These are phyloP conservation scores for Hypoxylon cercidicola DNA, from an alignment of 495 filamentous ascomycete species.

Conservation along the genomic window DNA sequence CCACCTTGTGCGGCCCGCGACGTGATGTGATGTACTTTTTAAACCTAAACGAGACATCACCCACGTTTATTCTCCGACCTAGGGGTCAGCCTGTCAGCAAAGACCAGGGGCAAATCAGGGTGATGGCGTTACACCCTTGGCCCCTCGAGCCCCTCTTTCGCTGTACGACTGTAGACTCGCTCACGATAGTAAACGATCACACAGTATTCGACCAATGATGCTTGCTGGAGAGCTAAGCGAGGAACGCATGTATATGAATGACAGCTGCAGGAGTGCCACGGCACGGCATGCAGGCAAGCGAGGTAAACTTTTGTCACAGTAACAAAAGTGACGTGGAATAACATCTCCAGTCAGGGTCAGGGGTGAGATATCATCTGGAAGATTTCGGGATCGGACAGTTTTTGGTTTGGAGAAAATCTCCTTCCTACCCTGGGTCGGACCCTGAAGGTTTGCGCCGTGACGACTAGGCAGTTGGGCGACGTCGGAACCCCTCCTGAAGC, in stretches of 20 bases:
- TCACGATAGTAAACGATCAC: conserved; percentile 13
- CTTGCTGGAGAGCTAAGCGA: conserved; percentile 4
- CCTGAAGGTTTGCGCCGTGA: conserved; percentile 16
- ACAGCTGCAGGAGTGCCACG: conserved; percentile 28
- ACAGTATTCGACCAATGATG: conserved; percentile 1
- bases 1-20: conserved; percentile 8
- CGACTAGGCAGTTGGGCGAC: conserved; percentile 7
- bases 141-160: too few relatives aligned
- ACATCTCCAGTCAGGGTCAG: conserved; percentile 20
- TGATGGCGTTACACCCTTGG: neutral
- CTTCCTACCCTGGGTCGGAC: conserved; percentile 23
- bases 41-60: conserved; percentile 26
- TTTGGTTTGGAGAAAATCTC: conserved; percentile 32
- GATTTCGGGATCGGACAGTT: conserved; percentile 29
- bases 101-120: neutral
- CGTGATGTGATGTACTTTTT: conserved; percentile 23
- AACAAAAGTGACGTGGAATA: conserved; percentile 18
- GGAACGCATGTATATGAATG: conserved; percentile 12
- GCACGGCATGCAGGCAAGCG: conserved; percentile 3
- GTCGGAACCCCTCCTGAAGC: conserved; percentile 12
- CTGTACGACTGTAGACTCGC: too few relatives aligned
- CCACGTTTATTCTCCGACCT: conserved; percentile 37
- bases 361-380: conserved; percentile 31
- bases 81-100: conserved; percentile 19
- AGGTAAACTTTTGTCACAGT: conserved; percentile 13